Evolutionary conservation across 2,329 filamentous ascomycete genomes (phyloP).

Genomic region (Atkinsonella hypoxylon): DNA sequence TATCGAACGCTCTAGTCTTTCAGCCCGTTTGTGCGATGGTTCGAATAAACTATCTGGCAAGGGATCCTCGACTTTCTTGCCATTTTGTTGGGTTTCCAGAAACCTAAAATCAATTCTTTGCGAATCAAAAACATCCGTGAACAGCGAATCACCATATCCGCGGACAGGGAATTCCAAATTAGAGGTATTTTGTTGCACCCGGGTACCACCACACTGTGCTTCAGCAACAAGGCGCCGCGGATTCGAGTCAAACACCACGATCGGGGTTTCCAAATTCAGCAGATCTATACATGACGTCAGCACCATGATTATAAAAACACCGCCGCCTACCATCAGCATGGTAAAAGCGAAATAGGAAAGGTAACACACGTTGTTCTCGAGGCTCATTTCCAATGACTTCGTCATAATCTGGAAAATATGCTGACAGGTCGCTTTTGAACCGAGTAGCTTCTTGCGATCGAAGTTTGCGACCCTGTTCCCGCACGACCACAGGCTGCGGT

Average conservation of each 20-base stretch:
- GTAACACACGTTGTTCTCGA: constrained; percentile 58
- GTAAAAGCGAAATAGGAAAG: not conserved
- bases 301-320: not conserved
- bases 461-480: constrained; percentile 61
- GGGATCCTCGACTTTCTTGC: constrained; percentile 36
- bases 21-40: constrained; percentile 43
- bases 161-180: constrained; percentile 25
- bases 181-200: not conserved
- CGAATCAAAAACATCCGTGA: constrained; percentile 42
- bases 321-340: not conserved
- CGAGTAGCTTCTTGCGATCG: constrained; percentile 76
- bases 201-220: not conserved
- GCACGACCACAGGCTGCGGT: constrained; percentile 31
- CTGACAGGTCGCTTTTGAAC: constrained; percentile 82
- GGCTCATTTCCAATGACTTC: constrained; percentile 81
- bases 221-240: constrained; percentile 17
- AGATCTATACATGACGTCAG: constrained; percentile 42
- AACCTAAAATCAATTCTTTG: constrained; percentile 45
- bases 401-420: constrained; percentile 90
- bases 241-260: constrained; percentile 53
- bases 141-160: constrained; percentile 43
- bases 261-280: constrained; percentile 58
- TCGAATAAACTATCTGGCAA: constrained; percentile 44
- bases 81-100: constrained; percentile 33
- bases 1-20: constrained; percentile 48